Evolutionary conservation across 441 rosid species (phyloP), one percentile per base, ranked within the genome.

Genomic region (Pelargonium cotyledonis): DNA sequence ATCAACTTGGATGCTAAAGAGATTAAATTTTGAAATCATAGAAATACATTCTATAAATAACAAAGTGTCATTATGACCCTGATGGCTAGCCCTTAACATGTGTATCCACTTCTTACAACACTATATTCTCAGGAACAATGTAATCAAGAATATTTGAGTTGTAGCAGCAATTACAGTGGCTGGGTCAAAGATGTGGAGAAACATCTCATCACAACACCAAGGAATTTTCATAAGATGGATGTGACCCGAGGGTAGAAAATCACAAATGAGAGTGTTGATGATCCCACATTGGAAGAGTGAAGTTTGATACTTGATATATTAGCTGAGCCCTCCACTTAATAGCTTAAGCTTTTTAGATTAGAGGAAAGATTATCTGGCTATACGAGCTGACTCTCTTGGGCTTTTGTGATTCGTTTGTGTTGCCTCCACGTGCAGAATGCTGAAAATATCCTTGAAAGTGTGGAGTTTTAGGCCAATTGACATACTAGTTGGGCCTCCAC

Each of bases 241-340:
- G 66, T 23, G 63, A 65, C 26, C 46, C 61, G 47, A 62, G 62
- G 11, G 9, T 68, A 58, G 19, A 68, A 10, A 35, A 11, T 47
- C 21, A n/a, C 14, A 14, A 31, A 63, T 14, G 43, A 29, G 12
- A 63, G 65, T 62, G 43, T 40, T 40, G 43, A 40, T 4, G 43
- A 40, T 40, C 8, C 10, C 44, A 41, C 44, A 8, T 41, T 41
- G 44, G 44, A 41, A 41, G 44, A 41, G 10, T 41, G 10, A 41
- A 8, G 44, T 41, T 41, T 41, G 44, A 41, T 41, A 41, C 44
- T 41, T 41, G 44, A 41, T 41, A 41, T 41, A 41, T 41, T 41
- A 8, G 44, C 8, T 41, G 8, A 41, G 44, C 44, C 44, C 44
- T 41, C 44, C 44, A 41, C 44, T 41, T 41, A 41, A 41, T 41